Base-by-base conservation (phyloP, 345 rosid species). In the Theobroma cacao region DNA sequence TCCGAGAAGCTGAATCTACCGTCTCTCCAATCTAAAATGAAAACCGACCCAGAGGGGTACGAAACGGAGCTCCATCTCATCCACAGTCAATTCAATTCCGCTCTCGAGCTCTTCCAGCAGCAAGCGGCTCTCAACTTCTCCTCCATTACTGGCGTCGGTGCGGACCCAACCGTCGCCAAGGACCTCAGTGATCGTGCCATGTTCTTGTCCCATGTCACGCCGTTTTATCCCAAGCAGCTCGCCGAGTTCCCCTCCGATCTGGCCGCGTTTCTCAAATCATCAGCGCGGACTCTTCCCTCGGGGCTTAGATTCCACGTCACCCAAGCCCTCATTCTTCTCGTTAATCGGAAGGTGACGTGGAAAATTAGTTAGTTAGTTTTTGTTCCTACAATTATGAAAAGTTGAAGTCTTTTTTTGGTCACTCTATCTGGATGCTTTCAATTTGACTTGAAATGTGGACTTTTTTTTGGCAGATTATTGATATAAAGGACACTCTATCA, bases 41-140 rank as follows among this genome's bases (percentile, higher is more conserved):
- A 96, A 65, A 74, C 82, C 50, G 99, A 96, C 75, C 98, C 99
- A 0, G 93, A 94, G 33, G 97, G 98, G 24, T 96, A 94, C 82
- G 90, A 79, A 65, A 76, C 91, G 20, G 98, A 96, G 82, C 95
- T 94, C 62, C 78, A 77, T 4, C 85, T 90, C 22, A 80, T 96
- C 43, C 89, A 89, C 86, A 87, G 82, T 74, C 98, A 94, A 82
- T 94, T 96, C 92, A 86, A 90, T 68, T 86, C 92, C 7, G 89
- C 94, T 79, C 85, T 92, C 70, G 97, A 91, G 78, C 91, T 91
- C 74, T 96, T 94, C 84, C 88, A 86, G 81, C 93, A 89, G 53
- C 98, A 91, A 74, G 94, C 92, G 3, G 95, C 78, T 72, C 86
- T 92, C 48, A 92, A 81, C 81, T 94, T 92, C 86, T 76, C 89